Evolutionary conservation across 352 stramenopile species (phyloP).

Genomic region (Phytopythium ostracodes): DNA sequence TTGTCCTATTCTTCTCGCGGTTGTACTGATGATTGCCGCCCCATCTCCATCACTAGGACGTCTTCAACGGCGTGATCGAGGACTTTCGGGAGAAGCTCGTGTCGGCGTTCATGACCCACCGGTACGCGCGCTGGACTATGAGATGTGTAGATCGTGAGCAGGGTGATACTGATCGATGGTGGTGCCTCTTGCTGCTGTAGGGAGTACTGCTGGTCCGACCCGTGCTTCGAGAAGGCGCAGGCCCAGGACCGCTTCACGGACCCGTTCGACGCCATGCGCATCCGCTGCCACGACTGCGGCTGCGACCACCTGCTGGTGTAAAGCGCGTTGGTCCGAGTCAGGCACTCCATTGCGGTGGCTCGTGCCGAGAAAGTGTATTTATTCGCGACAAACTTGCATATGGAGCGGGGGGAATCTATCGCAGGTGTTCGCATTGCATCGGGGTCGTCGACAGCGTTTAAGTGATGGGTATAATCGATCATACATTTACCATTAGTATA

Average conservation of each 20-base stretch:
- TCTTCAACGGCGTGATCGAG: constrained; percentile 46
- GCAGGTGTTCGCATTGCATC: too few relatives aligned
- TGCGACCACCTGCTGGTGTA: constrained; percentile 24
- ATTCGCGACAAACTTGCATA: constrained; percentile 8
- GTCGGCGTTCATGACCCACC: constrained; percentile 50
- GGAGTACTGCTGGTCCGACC: constrained; percentile 40
- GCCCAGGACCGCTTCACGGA: constrained; percentile 12
- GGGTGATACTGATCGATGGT: background rate
- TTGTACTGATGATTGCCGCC: background rate
- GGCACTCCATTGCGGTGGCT: background rate
- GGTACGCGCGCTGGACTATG: constrained; percentile 22
- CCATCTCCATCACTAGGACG: constrained; percentile 15
- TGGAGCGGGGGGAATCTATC: background rate
- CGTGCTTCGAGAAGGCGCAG: constrained; percentile 40
- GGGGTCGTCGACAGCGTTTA: background rate
- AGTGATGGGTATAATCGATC: background rate
- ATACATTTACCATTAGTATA: constrained; percentile 11
- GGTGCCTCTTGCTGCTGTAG: constrained; percentile 12
- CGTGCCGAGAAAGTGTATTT: constrained; percentile 15
- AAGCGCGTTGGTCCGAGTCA: background rate
- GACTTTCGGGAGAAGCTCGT: constrained; percentile 62
- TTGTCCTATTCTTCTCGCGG: too few relatives aligned
- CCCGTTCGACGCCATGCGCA: constrained; percentile 27
- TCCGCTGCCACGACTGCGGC: constrained; percentile 33
- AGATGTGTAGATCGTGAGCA: background rate